phyloP scores from a whole-genome alignment of 331 rosid species.

The Erythrophleum ivorense region DNA sequence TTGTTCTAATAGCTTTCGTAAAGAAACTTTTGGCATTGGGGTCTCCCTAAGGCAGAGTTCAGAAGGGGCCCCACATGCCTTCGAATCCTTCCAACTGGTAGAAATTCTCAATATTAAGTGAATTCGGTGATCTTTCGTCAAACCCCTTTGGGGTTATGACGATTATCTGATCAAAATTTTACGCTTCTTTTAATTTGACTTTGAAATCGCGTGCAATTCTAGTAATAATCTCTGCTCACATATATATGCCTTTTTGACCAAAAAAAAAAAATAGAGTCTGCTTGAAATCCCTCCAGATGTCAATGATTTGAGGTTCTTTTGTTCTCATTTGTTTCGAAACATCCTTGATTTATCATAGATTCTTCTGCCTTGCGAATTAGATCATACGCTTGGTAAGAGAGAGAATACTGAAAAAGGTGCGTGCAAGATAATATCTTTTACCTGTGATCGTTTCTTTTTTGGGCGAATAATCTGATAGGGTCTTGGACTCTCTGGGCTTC shows the following conservation, averaged over 20 bases:
- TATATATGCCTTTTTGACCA: background rate
- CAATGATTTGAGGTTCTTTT: conserved; percentile 47
- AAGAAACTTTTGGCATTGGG: conserved; percentile 41
- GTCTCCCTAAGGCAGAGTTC: conserved; percentile 39
- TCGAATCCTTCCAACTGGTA: conserved; percentile 10
- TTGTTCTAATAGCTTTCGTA: conserved; percentile 17
- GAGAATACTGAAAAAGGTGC: conserved; percentile 25
- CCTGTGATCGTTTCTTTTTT: conserved; percentile 45
- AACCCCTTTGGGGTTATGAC: conserved; percentile 42
- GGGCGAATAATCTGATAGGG: conserved; percentile 57
- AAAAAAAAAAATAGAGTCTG: background rate
- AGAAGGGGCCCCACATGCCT: conserved; percentile 49
- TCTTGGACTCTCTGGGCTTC: conserved; percentile 25
- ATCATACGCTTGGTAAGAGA: conserved; percentile 44
- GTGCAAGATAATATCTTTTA: conserved; percentile 25
- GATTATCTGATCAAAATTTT: conserved; percentile 16
- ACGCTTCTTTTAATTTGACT: conserved; percentile 61
- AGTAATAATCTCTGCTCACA: conserved; percentile 28
- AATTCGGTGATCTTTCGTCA: conserved; percentile 9
- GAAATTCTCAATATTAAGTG: background rate
- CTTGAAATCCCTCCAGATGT: conserved; percentile 38
- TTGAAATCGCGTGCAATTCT: conserved; percentile 54
- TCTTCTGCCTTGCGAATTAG: conserved; percentile 35
- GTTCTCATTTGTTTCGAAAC: conserved; percentile 33
- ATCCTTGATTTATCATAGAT: conserved; percentile 45